Conservation (phyloP, 352 stramenopile genomes). For the Thraustochytrium striatum region DNA sequence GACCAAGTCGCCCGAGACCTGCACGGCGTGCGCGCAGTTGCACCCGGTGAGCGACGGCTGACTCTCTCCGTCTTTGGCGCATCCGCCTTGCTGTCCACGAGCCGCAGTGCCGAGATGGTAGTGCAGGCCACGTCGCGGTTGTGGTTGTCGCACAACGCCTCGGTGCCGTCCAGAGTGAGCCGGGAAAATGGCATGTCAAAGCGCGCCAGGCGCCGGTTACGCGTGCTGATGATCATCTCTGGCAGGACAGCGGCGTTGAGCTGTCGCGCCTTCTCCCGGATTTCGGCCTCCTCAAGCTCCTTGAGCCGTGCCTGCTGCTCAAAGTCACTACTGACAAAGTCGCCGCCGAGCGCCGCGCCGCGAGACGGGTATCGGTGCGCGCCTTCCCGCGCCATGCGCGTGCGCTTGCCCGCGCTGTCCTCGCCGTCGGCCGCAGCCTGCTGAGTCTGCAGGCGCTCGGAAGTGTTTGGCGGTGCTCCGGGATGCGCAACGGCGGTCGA, state of each 20-base stretch:
- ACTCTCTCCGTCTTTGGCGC: neutral
- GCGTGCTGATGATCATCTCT: conserved; percentile 30
- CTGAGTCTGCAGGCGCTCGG: neutral
- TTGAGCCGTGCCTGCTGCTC: conserved; percentile 32
- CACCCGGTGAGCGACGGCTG: conserved; percentile 18
- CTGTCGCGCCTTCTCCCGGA: conserved; percentile 28
- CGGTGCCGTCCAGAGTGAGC: conserved; percentile 5
- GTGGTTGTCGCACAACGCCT: neutral
- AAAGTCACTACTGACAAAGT: conserved; percentile 31
- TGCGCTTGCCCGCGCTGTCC: neutral
- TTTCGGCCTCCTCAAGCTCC: conserved; percentile 28
- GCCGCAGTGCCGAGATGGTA: neutral
- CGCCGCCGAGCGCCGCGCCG: neutral
- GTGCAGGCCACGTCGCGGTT: conserved; percentile 1
- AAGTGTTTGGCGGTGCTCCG: neutral
- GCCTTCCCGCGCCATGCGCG: neutral
- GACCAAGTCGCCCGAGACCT: conserved; percentile 62
- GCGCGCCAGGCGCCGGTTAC: neutral
- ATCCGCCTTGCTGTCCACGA: neutral
- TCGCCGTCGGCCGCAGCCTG: neutral
- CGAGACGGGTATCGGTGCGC: conserved; percentile 30
- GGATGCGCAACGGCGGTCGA: neutral
- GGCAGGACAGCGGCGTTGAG: conserved; percentile 26
- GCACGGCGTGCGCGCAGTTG: conserved; percentile 26
- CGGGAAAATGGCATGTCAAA: neutral